phyloP scores from a whole-genome alignment of 2,329 filamentous ascomycete genomes.

The Monascus ruber region DNA sequence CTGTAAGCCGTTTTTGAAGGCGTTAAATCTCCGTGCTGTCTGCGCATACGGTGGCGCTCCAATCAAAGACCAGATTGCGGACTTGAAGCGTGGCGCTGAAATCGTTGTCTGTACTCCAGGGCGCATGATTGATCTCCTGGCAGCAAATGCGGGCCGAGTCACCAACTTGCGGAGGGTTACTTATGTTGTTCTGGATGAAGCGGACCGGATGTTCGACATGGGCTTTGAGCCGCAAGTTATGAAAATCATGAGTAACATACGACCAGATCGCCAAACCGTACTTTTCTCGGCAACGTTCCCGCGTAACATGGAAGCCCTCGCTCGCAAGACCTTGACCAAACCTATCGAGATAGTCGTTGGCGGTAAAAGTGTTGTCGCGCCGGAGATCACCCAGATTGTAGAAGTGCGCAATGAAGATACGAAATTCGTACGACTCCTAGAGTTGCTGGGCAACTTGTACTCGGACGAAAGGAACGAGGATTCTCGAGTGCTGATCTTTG shows the following conservation, averaged over 20 bases:
- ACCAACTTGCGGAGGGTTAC: slow-evolving; percentile 82
- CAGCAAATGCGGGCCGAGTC: slow-evolving; percentile 86
- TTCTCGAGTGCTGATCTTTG: slow-evolving; percentile 78
- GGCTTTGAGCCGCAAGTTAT: slow-evolving; percentile 97
- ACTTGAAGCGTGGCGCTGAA: slow-evolving; percentile 87
- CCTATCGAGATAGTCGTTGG: slow-evolving; percentile 90
- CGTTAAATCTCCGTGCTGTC: slow-evolving; percentile 70
- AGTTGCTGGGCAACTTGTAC: slow-evolving; percentile 79
- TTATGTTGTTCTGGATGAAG: slow-evolving; percentile 92
- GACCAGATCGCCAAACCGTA: slow-evolving; percentile 85
- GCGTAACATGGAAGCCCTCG: slow-evolving; percentile 78
- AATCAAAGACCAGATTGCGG: slow-evolving; percentile 95
- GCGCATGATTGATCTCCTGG: slow-evolving; percentile 87
- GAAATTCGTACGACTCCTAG: slow-evolving; percentile 75
- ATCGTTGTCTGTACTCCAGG: slow-evolving; percentile 93
- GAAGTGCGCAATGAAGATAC: slow-evolving; percentile 71
- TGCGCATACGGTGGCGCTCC: slow-evolving; percentile 92
- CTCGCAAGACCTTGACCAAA: slow-evolving; percentile 73
- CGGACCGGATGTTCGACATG: slow-evolving; percentile 99
- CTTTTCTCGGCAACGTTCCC: slow-evolving; percentile 96
- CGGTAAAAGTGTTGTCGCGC: slow-evolving; percentile 58
- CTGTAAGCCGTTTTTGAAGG: slow-evolving; percentile 87
- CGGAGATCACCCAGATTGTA: slow-evolving; percentile 79
- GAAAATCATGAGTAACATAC: slow-evolving; percentile 86
- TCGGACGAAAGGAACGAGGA: slow-evolving; percentile 66